Evolutionary conservation across 2,329 filamentous ascomycete genomes (phyloP).

Genomic region (Dryadomyces quercivorus): DNA sequence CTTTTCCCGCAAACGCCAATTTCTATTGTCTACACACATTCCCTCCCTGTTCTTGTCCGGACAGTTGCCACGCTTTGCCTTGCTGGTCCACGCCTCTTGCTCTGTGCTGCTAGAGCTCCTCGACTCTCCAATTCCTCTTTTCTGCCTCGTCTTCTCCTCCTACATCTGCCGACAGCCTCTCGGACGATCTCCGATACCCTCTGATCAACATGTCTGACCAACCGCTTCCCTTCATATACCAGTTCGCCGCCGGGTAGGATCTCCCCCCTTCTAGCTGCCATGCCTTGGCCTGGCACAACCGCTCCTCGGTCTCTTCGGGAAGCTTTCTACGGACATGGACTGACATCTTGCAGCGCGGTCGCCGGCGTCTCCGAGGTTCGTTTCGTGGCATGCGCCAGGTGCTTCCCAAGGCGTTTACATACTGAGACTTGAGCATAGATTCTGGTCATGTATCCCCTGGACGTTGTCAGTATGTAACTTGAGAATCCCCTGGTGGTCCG

Average conservation of each 20-base stretch:
- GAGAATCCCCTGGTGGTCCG: neutral
- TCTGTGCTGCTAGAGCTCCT: neutral
- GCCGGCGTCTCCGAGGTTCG: constrained; percentile 94
- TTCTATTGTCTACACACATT: neutral
- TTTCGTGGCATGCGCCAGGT: constrained; percentile 13
- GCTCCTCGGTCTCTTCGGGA: constrained; percentile 1
- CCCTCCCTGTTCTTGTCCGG: neutral
- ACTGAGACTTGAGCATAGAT: constrained; percentile 42
- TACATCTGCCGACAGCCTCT: neutral
- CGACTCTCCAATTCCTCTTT: neutral
- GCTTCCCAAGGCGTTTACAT: neutral
- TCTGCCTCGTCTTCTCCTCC: neutral
- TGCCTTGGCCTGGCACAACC: no score
- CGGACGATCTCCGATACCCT: neutral
- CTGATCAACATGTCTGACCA: constrained; percentile 47
- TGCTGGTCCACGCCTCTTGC: neutral
- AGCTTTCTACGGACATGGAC: neutral
- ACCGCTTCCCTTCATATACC: constrained; percentile 84
- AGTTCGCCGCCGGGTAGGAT: constrained; percentile 74
- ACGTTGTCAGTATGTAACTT: constrained; percentile 78
- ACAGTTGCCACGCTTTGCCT: neutral
- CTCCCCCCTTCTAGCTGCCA: neutral
- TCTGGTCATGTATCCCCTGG: constrained; percentile 91
- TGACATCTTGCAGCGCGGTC: constrained; percentile 55
- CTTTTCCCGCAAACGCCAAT: neutral